Evolutionary conservation across 306 rosid genomes (phyloP).

Genomic region (Benincasa hispida): DNA sequence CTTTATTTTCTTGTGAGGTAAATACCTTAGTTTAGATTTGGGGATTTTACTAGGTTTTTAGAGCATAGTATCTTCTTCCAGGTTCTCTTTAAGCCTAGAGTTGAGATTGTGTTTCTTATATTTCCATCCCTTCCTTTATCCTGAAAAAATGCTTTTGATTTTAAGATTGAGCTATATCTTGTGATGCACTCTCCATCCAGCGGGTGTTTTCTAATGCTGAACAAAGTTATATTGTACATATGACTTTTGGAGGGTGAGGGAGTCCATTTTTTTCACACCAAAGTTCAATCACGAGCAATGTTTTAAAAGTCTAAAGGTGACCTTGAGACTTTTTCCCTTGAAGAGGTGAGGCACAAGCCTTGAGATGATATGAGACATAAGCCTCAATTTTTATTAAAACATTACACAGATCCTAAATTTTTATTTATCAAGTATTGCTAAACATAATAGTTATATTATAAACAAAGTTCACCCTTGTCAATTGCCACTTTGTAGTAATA

Average conservation of each 20-base stretch:
- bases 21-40: not conserved
- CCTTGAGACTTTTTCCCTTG: too few species aligned
- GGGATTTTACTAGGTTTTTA: not conserved
- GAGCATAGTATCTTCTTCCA: not conserved
- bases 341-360: too few species aligned
- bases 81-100: not conserved
- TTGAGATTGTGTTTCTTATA: not conserved
- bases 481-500: too few species aligned
- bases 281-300: not conserved
- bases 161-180: not conserved
- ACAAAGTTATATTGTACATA: not conserved
- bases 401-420: too few species aligned
- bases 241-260: not conserved
- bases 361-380: too few species aligned
- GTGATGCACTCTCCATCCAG: not conserved
- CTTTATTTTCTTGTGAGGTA: not conserved
- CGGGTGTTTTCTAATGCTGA: not conserved
- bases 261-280: not conserved
- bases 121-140: not conserved
- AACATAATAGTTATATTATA: too few species aligned
- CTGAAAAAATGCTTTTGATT: not conserved
- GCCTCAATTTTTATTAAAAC: too few species aligned
- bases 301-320: too few species aligned
- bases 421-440: too few species aligned
- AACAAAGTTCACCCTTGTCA: too few species aligned